Evolutionary conservation across 2,329 filamentous ascomycete species (phyloP).

Genomic region (Emmonsiellopsis sp.): DNA sequence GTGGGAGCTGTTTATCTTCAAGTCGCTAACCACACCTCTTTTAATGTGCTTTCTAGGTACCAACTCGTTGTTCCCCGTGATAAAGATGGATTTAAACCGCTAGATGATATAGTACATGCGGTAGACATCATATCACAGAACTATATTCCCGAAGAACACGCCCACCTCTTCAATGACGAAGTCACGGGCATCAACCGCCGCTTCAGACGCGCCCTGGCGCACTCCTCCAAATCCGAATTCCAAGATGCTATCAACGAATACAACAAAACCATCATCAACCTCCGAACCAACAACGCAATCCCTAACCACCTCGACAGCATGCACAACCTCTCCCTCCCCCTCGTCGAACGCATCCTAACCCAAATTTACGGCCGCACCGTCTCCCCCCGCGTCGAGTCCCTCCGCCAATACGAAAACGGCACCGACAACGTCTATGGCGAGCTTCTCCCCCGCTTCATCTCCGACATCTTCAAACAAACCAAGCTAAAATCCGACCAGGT

Average conservation of each 20-base stretch:
- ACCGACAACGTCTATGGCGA: conserved; percentile 94
- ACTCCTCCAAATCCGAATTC: conserved; percentile 62
- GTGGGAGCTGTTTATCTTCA: not conserved
- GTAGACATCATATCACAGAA: conserved; percentile 62
- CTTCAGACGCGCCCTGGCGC: conserved; percentile 64
- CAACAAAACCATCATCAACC: conserved; percentile 59
- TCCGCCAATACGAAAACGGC: conserved; percentile 79
- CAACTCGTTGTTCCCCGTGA: conserved; percentile 71
- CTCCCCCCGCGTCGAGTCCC: conserved; percentile 73
- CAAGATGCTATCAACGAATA: conserved; percentile 64
- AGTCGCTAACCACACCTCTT: conserved; percentile 5
- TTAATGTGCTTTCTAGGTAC: conserved; percentile 39
- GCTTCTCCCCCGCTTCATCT: conserved; percentile 74
- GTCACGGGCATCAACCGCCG: conserved; percentile 66
- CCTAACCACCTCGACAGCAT: conserved; percentile 60
- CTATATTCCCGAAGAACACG: conserved; percentile 66
- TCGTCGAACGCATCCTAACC: conserved; percentile 71
- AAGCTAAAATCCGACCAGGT: conserved; percentile 72
- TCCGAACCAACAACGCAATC: conserved; percentile 63
- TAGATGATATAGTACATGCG: conserved; percentile 62
- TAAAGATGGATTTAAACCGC: conserved; percentile 58
- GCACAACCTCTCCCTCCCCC: conserved; percentile 60
- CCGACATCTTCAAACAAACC: conserved; percentile 69
- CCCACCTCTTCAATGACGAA: conserved; percentile 60
- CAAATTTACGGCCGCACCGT: conserved; percentile 92